Base-by-base conservation (phyloP, 169 alveolate species). In the Eimeria falciformis region DNA sequence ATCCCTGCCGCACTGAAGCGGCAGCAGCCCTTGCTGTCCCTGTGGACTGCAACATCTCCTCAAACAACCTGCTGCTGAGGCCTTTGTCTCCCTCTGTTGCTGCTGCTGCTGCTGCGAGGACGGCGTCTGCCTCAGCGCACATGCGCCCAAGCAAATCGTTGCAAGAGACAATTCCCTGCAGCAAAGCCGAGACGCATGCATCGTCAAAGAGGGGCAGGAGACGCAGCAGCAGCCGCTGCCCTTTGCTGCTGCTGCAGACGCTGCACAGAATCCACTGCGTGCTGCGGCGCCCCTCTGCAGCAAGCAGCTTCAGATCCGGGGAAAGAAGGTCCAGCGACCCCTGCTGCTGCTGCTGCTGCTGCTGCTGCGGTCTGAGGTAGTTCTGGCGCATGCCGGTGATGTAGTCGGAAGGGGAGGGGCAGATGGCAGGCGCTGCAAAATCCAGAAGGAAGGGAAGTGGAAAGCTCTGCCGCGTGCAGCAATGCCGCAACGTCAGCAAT, bases 391-490 rank as follows among this genome's bases (percentile, higher is more conserved):
- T 46, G 29, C 43, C 50, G n/a, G 21, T 5, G 79, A 78, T 71
- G 23, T 78, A 78, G 17, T 45, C 88, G 2, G 23, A n/a, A 1
- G 71, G 53, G 47, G 45, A 46, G 46, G 73, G 46, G 77, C 77
- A 23, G 33, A 33, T 9, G 33, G 92, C 92, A 0, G 92, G 92
- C 14, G 77, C 78, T 12, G 53, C 43, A 18, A 68, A 66, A 33
- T 86, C 92, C 18, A 86, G 46, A n/a, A 86, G 73, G 23, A 29
- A 86, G 23, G 77, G 92, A 37, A 86, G n/a, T 2, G 88, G 73
- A n/a, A 46, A 33, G 45, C 73, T 27, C 62, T 18, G 71, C 27
- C 73, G 1, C n/a, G 50, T 9, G 88, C 88, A 27, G 73, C 88
- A 53, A 71, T 69, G 92, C 33, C 92, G 92, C 56, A 86, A 45